These are phyloP conservation scores for Hippophae tibetana DNA, from an alignment of 306 rosid genomes.

Conservation along the genomic window DNA sequence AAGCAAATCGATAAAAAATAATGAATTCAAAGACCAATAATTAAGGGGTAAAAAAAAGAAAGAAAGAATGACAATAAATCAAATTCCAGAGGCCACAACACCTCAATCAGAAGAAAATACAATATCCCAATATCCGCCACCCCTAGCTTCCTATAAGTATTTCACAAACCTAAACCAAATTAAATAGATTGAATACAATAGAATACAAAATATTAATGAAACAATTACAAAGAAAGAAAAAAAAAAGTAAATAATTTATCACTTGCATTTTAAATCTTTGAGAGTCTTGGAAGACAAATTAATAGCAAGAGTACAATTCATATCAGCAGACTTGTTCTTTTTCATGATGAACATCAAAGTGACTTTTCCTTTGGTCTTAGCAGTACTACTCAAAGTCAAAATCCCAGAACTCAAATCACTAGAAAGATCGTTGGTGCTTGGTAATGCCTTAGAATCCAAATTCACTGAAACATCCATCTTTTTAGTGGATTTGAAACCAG, in stretches of 20 bases:
- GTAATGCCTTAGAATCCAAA: conserved; percentile 12
- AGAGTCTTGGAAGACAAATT: conserved; percentile 3
- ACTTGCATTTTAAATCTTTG: conserved; percentile 7
- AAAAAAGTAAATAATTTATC: background rate
- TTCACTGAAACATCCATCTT: conserved; percentile 15
- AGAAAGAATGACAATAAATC: too few relatives aligned
- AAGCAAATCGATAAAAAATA: too few relatives aligned
- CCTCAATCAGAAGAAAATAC: too few relatives aligned
- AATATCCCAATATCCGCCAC: too few relatives aligned
- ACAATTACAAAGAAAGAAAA: background rate
- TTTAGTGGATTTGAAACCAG: conserved; percentile 14
- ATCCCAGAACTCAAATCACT: conserved; percentile 12
- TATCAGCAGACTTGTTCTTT: conserved; percentile 14
- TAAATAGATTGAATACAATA: too few relatives aligned
- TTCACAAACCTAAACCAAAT: too few relatives aligned
- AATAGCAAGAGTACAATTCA: conserved; percentile 22
- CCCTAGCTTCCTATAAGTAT: too few relatives aligned
- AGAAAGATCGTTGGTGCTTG: conserved; percentile 6
- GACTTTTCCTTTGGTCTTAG: conserved; percentile 22
- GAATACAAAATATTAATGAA: too few relatives aligned
- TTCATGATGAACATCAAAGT: conserved; percentile 19
- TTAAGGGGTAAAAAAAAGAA: too few relatives aligned
- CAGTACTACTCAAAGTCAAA: conserved; percentile 16
- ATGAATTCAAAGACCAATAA: too few relatives aligned
- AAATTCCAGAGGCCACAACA: too few relatives aligned